Percentiles rank a stretch among this genome's conserved stretches.
Evolutionary conservation across 2,329 filamentous ascomycete species (phyloP).

Genomic region (Volutella citrinella): DNA sequence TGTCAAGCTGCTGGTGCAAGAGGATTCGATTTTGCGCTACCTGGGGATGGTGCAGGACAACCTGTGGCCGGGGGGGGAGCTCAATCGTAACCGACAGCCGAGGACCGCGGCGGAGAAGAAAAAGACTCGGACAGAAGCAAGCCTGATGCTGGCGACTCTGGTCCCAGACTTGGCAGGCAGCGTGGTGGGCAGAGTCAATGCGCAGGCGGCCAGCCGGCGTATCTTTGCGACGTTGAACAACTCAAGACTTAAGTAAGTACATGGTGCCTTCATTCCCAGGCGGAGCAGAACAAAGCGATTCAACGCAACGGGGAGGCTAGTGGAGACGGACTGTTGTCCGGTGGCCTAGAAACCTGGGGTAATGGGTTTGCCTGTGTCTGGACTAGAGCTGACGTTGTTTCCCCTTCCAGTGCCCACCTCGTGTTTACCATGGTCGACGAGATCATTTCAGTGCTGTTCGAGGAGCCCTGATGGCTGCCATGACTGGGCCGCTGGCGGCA

Average conservation of each 20-base stretch:
- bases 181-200: conserved; percentile 90
- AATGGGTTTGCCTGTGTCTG: no score
- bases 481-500: conserved; percentile 7
- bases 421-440: conserved; percentile 71
- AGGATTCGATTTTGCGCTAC: conserved; percentile 76
- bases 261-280: no score
- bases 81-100: conserved; percentile 46
- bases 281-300: no score
- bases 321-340: no score
- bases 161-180: conserved; percentile 88
- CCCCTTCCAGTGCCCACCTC: conserved; percentile 55
- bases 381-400: no score
- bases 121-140: conserved; percentile 81
- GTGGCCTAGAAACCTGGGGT: no score
- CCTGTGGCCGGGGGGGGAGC: conserved; percentile 76
- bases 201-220: conserved; percentile 82
- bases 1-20: conserved; percentile 68
- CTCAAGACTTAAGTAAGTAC: conserved; percentile 75
- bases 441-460: conserved; percentile 63
- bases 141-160: conserved; percentile 82
- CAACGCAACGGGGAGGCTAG: no score
- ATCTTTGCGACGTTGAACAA: conserved; percentile 93
- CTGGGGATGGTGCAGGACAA: conserved; percentile 68
- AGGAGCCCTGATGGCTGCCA: conserved; percentile 27
- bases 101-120: conserved; percentile 72